Evolutionary conservation across 78 protist species (phyloP), one percentile per base, ranked within the genome.

Genomic region (Dictyostelium intermedium): DNA sequence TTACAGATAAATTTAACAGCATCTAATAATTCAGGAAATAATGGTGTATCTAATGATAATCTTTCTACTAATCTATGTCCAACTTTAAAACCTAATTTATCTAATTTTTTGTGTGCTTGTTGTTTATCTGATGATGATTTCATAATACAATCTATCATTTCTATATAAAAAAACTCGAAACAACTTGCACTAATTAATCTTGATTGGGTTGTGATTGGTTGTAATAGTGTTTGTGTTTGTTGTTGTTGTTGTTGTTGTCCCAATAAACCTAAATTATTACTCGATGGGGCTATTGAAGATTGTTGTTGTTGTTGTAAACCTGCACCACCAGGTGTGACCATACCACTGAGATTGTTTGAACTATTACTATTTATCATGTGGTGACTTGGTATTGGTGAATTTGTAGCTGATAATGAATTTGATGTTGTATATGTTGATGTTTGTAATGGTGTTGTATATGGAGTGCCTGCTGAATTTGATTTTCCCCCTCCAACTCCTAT

Each of bases 21-120:
- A 34, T 89, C 93, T 50, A 89, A 89, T 79, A 80, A n/a, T n/a
- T 89, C 93, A 66, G 86, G 25, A 8, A 69, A 89, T 69, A 89
- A 47, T 66, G 45, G 30, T 45, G 77, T 37, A 2, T 89, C 93
- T 11, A 69, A 25, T 32, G 87, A 61, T 50, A 89, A 47, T 80
- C 93, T 85, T 78, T 89, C 93, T 47, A 89, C 93, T 27, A 89
- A 43, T 69, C 72, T 89, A 50, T 89, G 80, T 70, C 93, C 93
- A 30, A 89, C 93, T 89, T 89, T 89, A 35, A 39, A 80, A 18
- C 93, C 93, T 47, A 89, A 32, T 69, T 89, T 89, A 45, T 89
- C 93, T 11, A 89, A 16, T 66, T 80, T 78, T 32, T 89, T 89
- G 30, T 47, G 72, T 1, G 83, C 76, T 43, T 89, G 83, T 23